Evolutionary conservation across 805 yeast species (phyloP).

Genomic region (Yarrowia divulgata): DNA sequence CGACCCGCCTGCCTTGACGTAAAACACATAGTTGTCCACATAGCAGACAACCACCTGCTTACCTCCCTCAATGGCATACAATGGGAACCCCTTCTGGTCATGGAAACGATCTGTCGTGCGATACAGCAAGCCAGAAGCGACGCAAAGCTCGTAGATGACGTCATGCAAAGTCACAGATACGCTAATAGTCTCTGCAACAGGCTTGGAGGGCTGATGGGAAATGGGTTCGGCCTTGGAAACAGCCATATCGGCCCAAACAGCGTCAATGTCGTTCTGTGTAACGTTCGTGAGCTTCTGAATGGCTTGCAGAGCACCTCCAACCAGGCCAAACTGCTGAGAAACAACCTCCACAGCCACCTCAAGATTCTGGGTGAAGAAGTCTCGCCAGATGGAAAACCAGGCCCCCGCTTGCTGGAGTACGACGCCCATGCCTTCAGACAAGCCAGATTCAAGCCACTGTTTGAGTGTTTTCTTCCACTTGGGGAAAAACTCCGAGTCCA

Average conservation of each 20-base stretch:
- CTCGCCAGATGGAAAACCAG: conserved; percentile 51
- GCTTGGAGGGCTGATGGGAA: neutral
- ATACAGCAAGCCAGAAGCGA: conserved; percentile 40
- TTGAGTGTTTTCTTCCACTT: conserved; percentile 50
- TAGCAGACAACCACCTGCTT: conserved; percentile 54
- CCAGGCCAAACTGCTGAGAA: conserved; percentile 7
- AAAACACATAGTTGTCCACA: conserved; percentile 71
- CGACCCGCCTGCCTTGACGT: conserved; percentile 50
- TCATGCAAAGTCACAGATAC: conserved; percentile 60
- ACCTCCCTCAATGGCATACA: conserved; percentile 45
- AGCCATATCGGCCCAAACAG: neutral
- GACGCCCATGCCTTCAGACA: neutral
- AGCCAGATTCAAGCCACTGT: conserved; percentile 46
- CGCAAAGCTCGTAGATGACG: conserved; percentile 69
- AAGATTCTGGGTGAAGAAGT: conserved; percentile 45
- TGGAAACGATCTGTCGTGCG: conserved; percentile 22
- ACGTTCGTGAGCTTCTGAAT: neutral
- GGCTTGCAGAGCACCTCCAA: neutral
- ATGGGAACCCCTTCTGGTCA: conserved; percentile 9
- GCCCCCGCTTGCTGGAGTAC: conserved; percentile 11
- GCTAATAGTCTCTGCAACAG: neutral
- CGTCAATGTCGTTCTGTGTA: conserved; percentile 1
- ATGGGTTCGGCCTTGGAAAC: neutral
- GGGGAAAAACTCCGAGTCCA: conserved; percentile 54
- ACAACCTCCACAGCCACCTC: neutral